A percentile compares a stretch with the other conserved stretches of the same genome.
Evolutionary conservation across 2,329 filamentous ascomycete species (phyloP).

Genomic region (Penicillium sp.): DNA sequence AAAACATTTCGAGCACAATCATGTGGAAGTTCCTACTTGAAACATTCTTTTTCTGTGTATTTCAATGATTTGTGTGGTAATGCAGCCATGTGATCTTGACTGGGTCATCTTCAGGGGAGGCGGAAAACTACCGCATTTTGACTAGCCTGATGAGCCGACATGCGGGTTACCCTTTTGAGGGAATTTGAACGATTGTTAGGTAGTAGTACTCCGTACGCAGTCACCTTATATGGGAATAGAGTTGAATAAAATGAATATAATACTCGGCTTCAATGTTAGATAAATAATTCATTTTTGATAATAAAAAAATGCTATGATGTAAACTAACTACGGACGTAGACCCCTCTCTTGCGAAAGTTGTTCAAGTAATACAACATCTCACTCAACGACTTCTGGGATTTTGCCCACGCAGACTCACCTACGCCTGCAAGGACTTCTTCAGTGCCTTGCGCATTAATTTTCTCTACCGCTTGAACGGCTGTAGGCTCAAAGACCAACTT

Average conservation of each 20-base stretch:
- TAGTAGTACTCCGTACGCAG: no score
- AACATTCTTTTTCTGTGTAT: no score
- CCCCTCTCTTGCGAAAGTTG: constrained; percentile 47
- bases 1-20: neutral
- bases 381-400: constrained; percentile 36
- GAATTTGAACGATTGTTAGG: no score
- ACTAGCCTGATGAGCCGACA: no score
- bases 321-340: constrained; percentile 8
- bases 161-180: no score
- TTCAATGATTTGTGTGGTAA: no score
- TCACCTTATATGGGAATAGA: neutral
- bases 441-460: constrained; percentile 31
- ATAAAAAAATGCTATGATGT: neutral
- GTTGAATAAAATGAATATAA: neutral
- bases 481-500: constrained; percentile 24
- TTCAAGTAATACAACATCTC: constrained; percentile 46
- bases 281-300: neutral
- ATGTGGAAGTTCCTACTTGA: neutral
- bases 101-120: no score
- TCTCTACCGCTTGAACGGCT: constrained; percentile 18
- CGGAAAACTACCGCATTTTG: no score
- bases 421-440: constrained; percentile 21
- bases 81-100: no score
- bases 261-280: neutral
- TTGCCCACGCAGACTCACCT: constrained; percentile 28